A percentile compares a stretch with the other conserved stretches of the same genome.
Conservation (phyloP, 441 rosid genomes). For the Populus trichocarpa region DNA sequence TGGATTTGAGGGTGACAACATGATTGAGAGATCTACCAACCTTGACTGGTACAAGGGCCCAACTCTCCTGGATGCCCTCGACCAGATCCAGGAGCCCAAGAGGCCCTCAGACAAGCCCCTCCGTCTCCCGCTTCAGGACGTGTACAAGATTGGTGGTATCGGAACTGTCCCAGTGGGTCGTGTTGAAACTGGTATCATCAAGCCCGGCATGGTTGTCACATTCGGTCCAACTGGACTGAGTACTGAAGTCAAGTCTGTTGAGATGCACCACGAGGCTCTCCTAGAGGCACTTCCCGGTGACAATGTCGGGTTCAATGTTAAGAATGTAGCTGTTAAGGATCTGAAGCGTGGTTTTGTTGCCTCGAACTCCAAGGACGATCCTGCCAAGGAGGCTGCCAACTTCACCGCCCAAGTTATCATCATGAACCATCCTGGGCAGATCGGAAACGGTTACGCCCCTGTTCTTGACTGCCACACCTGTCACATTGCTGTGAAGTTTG, state of each 20-base stretch:
- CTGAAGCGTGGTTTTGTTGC: conserved; percentile 37
- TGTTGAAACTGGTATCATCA: conserved; percentile 39
- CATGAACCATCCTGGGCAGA: conserved; percentile 50
- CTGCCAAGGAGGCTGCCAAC: conserved; percentile 38
- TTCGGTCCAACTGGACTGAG: conserved; percentile 45
- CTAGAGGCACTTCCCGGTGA: conserved; percentile 40
- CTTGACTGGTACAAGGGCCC: conserved; percentile 46
- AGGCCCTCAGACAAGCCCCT: conserved; percentile 45
- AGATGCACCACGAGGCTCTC: conserved; percentile 47
- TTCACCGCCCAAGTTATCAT: conserved; percentile 45
- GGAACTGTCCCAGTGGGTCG: conserved; percentile 42
- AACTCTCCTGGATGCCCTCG: conserved; percentile 39
- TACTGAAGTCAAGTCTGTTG: conserved; percentile 49
- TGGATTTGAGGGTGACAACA: conserved; percentile 31
- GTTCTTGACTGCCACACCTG: conserved; percentile 46
- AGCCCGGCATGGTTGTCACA: conserved; percentile 40
- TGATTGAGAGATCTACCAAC: conserved; percentile 40
- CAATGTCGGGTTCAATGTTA: conserved; percentile 45
- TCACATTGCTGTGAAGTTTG: conserved; percentile 41
- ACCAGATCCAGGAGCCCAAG: conserved; percentile 31
- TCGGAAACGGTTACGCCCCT: conserved; percentile 47
- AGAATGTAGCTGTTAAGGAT: conserved; percentile 39
- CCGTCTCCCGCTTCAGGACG: conserved; percentile 40
- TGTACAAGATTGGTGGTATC: conserved; percentile 43
- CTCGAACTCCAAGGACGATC: conserved; percentile 44